Base-by-base conservation (phyloP, 805 yeast species). In the Saccharomyces paradoxus region DNA sequence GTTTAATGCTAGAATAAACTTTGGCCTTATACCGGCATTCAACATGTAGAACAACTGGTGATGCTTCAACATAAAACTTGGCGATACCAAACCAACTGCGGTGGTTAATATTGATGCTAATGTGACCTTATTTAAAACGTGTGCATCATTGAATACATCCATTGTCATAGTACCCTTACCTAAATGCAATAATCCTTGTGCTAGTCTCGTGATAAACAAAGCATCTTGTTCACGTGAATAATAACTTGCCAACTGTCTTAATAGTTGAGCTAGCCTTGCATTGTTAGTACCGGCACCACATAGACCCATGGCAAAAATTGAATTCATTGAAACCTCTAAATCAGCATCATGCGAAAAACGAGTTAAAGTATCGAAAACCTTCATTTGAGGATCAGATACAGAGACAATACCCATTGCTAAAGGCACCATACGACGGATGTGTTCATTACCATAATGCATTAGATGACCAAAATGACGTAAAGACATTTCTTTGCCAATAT, bases 221-320 rank as follows among this genome's bases (percentile, higher is more conserved):
- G 95, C 85, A 69, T 92, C 95, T 53, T 94, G 84, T 55, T 92
- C 95, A 66, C 91, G 87, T 52, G 87, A 81, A 70, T 94, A 95
- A 71, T 94, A 94, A 53, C 89, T 83, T 0, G 99, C 98, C 63
- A 94, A 79, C 72, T 94, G 98, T 71, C 99, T 83, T 66, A 94
- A 79, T 59, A 94, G 78, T 75, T 94, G 99, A 3, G 98, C 98
- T 60, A 94, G 78, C 75, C 99, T 86, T 7, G 99, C 99, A 69
- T 94, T 94, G 73, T 94, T 92, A 29, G 99, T 94, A 73, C 99
- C 99, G 22, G 98, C 94, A 69, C 99, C 99, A 63, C 92, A 96
- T 58, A 94, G 75, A 53, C 99, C 99, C 98, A 94, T 91, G 48
- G 96, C 84, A 65, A 89, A 92, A 59, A 94, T 90, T 22, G 99